A percentile compares a stretch with the other conserved stretches of the same genome.
phyloP scores from a whole-genome alignment of 169 alveolate species.

The Cryptosporidium ubiquitum region DNA sequence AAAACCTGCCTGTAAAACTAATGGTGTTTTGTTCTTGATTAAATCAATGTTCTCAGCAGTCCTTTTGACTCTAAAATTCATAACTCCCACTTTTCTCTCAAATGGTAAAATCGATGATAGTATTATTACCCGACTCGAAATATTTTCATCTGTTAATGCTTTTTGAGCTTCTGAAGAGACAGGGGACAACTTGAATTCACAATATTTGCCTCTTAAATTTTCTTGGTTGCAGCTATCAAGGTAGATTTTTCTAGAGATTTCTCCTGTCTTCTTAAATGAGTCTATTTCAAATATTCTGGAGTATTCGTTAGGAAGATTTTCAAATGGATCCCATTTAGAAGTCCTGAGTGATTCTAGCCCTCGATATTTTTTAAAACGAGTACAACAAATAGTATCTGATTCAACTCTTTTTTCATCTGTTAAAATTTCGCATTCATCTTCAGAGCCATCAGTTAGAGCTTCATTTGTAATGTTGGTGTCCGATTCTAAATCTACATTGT shows the following conservation, averaged over 20 bases:
- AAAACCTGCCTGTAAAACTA: constrained; percentile 87
- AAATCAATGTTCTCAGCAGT: constrained; percentile 78
- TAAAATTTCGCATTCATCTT: not conserved
- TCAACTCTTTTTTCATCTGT: constrained; percentile 46
- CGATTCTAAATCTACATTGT: not conserved
- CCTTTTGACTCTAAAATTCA: constrained; percentile 85
- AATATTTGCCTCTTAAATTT: constrained; percentile 18
- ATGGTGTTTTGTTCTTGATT: constrained; percentile 81
- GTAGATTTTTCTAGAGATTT: constrained; percentile 53
- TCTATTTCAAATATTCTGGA: constrained; percentile 84
- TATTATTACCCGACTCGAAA: constrained; percentile 76
- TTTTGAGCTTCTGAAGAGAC: constrained; percentile 8
- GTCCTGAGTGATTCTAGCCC: constrained; percentile 86
- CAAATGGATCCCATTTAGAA: constrained; percentile 88
- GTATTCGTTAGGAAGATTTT: constrained; percentile 86
- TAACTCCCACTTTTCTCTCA: constrained; percentile 88
- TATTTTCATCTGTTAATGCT: constrained; percentile 13
- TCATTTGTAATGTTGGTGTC: not conserved
- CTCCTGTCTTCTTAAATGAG: constrained; percentile 76
- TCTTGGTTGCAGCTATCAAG: constrained; percentile 29
- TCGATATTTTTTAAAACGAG: constrained; percentile 84
- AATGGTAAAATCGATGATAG: constrained; percentile 86
- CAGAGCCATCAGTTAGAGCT: not conserved
- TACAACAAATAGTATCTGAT: constrained; percentile 16
- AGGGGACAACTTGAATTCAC: constrained; percentile 24